Conservation (phyloP, 148 eudicot species). For the Bassia scoparia region DNA sequence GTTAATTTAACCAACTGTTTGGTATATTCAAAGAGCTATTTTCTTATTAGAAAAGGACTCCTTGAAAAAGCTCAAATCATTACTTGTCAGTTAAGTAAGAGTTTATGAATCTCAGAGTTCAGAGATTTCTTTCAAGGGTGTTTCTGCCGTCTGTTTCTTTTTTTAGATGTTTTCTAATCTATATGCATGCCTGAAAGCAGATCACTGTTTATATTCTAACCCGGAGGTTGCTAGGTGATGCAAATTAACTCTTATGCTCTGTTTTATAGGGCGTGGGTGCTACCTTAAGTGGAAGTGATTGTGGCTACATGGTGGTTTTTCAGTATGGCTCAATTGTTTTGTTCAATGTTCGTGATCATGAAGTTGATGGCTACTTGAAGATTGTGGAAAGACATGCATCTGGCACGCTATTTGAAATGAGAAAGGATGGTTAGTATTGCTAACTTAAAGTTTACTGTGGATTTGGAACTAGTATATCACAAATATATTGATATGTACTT, state of each 20-base stretch:
- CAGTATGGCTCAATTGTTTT: slow-evolving; percentile 93
- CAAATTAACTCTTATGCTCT: slow-evolving; percentile 6
- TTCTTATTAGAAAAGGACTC: no score
- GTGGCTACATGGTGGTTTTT: slow-evolving; percentile 80
- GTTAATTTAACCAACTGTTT: no score
- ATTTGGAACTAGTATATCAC: not conserved
- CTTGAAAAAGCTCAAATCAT: no score
- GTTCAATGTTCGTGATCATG: slow-evolving; percentile 79
- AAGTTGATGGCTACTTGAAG: slow-evolving; percentile 77
- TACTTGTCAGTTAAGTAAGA: no score
- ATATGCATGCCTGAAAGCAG: not conserved
- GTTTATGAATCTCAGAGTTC: no score
- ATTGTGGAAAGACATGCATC: slow-evolving; percentile 74
- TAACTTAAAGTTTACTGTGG: not conserved
- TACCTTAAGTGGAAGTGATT: slow-evolving; percentile 64
- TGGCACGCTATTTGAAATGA: slow-evolving; percentile 84
- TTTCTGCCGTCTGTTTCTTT: not conserved
- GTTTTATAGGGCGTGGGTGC: slow-evolving; percentile 60
- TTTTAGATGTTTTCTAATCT: not conserved
- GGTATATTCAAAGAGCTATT: no score
- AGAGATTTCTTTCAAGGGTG: not conserved
- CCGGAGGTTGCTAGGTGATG: not conserved
- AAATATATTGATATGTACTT: not conserved
- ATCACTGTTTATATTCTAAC: not conserved
- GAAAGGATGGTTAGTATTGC: slow-evolving; percentile 75